Evolutionary conservation across 495 filamentous ascomycete genomes (phyloP), one percentile per base, ranked within the genome.

Genomic region (Aspergillus diversus): DNA sequence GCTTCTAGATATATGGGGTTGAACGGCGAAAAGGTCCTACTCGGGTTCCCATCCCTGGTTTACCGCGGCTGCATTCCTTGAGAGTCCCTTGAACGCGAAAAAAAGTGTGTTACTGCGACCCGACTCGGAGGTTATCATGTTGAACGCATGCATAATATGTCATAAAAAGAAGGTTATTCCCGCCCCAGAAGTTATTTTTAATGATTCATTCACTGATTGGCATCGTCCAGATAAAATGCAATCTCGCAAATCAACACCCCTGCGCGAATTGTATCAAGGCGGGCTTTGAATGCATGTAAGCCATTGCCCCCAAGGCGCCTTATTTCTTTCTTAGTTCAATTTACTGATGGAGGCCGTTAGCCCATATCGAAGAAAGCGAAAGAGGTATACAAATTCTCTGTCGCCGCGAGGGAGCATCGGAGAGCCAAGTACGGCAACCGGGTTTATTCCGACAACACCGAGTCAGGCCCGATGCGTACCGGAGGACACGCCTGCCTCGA

Each of bases 211-310:
- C 9, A 8, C 39, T 43, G 39, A 43, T 8, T 43, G 3, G 11
- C 6, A 4, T 43, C 1, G 5, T 9, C 6, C 13, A 58, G 56
- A 5, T 59, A 0, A 59, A 59, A 34, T 59, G 56, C n/a, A 16
- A 59, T n/a, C 17, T 59, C 12, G 42, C 27, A 2, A 11, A 33
- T 7, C n/a, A 57, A n/a, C 32, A 12, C 12, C 42, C 55, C 34
- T 57, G 56, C 31, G 46, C 56, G 17, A 59, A 49, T 32, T 59
- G 56, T 9, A n/a, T 13, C 5, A 49, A 49, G 49, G 27, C 6
- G 11, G 13, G 17, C 5, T 12, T 32, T n/a, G 16, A 59, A 49
- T 49, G 56, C 56, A 13, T 35, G 56, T 49, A 43, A 43, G 39
- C 11, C 39, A 43, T 4, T 7, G 4, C 21, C 21, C 21, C 21